phyloP scores from a whole-genome alignment of 331 rosid species.

The Dryas integrifolia region DNA sequence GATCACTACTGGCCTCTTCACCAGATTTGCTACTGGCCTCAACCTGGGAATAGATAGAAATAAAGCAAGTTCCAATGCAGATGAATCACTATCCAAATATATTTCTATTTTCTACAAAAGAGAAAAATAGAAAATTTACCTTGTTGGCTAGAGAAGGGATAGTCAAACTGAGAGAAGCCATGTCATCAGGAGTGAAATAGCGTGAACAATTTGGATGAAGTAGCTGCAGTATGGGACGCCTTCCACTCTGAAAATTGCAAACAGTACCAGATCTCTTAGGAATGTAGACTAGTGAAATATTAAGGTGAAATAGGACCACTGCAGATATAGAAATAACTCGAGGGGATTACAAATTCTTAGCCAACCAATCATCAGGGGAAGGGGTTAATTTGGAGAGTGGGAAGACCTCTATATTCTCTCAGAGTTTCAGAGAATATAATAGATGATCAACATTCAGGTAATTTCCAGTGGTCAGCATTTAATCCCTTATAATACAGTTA shows the following conservation, averaged over 20 bases:
- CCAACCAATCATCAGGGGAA: background rate
- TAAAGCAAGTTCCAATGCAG: conserved; percentile 23
- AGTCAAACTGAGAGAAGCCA: conserved; percentile 59
- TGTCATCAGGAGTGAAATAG: conserved; percentile 75
- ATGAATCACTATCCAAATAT: conserved; percentile 10
- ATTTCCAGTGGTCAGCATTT: background rate
- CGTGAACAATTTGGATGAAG: conserved; percentile 83
- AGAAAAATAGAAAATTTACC: conserved; percentile 41
- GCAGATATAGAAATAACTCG: background rate
- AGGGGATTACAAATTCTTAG: background rate
- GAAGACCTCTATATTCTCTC: background rate
- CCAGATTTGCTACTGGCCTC: conserved; percentile 31
- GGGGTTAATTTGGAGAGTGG: background rate
- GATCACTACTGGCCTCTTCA: conserved; percentile 42
- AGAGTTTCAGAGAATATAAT: background rate
- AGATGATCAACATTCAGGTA: background rate
- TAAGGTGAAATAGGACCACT: background rate
- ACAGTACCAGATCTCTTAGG: conserved; percentile 17
- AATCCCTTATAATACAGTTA: background rate
- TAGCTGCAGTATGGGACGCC: conserved; percentile 69
- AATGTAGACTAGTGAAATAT: background rate
- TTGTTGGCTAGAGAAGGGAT: conserved; percentile 69
- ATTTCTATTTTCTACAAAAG: conserved; percentile 1
- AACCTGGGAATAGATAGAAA: conserved; percentile 35
- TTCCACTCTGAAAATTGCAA: conserved; percentile 64